These are phyloP conservation scores for Teratosphaeriaceae sp. DNA, from an alignment of 2,329 filamentous ascomycete genomes.

Conservation along the genomic window DNA sequence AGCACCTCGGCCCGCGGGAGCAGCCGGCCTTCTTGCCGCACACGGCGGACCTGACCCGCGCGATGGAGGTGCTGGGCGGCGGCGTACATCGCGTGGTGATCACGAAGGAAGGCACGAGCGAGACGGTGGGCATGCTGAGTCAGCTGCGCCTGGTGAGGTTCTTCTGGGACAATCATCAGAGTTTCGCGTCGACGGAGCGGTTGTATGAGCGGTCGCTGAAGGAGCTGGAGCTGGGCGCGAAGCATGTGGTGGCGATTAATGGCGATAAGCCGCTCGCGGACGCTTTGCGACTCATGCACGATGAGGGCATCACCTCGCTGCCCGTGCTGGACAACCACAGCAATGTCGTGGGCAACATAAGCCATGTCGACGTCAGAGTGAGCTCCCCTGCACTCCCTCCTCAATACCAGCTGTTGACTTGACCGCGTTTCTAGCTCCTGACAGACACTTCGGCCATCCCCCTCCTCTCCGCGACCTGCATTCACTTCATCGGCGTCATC, in stretches of 20 bases:
- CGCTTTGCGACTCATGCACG: constrained; percentile 80
- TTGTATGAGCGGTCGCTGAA: constrained; percentile 70
- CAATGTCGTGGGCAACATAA: constrained; percentile 96
- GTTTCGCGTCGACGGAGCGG: constrained; percentile 77
- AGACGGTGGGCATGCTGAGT: constrained; percentile 77
- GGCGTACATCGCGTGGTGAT: constrained; percentile 83
- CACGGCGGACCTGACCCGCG: constrained; percentile 67
- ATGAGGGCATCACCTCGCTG: constrained; percentile 85
- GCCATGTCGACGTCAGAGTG: constrained; percentile 78
- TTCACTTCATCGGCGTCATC: constrained; percentile 94
- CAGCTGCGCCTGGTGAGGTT: constrained; percentile 83
- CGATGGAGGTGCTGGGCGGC: constrained; percentile 83
- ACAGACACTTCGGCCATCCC: constrained; percentile 84
- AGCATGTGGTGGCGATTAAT: constrained; percentile 80
- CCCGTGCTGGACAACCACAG: constrained; percentile 83
- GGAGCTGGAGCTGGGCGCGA: constrained; percentile 75
- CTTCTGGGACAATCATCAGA: constrained; percentile 89
- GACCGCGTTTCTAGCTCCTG: constrained; percentile 67
- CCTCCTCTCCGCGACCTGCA: constrained; percentile 76
- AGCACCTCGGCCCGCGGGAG: constrained; percentile 60
- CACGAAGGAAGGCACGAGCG: constrained; percentile 56
- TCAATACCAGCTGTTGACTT: too few species aligned
- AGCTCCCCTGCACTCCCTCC: constrained; percentile 14
- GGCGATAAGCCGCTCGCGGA: constrained; percentile 80
- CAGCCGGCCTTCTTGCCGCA: constrained; percentile 67